Base-by-base conservation (phyloP, 441 rosid genomes). In the Monsonia emarginata region DNA sequence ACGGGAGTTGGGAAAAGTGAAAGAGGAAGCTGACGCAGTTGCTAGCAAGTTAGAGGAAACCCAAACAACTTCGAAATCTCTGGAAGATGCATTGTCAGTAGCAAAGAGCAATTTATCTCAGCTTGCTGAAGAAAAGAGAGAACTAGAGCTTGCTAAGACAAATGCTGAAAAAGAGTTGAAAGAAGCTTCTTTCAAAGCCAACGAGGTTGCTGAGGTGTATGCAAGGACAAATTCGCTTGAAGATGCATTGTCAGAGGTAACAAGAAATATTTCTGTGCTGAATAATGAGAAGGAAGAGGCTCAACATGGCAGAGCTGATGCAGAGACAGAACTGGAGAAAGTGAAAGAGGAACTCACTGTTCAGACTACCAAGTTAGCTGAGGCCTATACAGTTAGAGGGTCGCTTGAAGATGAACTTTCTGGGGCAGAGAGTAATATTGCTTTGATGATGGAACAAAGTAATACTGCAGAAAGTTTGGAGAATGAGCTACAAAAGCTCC, bases 231-330 rank as follows among this genome's bases (percentile, higher is more conserved):
- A 75, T 63, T 77, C 90, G 8, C 84, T 88, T 73, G 94, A 89
- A 80, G 83, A 83, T 72, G 87, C 86, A 69, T 77, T 92, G 72
- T 77, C 69, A 54, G 72, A 70, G 66, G 89, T 90, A 32, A 90
- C 84, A 76, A 82, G 62, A 66, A 82, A 79, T 68, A 75, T 84
- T 72, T 77, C 82, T 48, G 74, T 75, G 59, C 78, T 88, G 59
- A 72, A 72, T 63, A 82, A 67, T 75, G 95, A 84, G 80, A 86
- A 83, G 75, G 94, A 88, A 76, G 91, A 84, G 76, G 85, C 83
- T 76, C 88, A 82, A 76, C 72, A 70, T 64, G 69, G 79, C 65
- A 76, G 75, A 69, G 79, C 81, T 74, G 74, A 77, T 60, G 72
- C 79, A 59, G 89, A 78, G 79, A 69, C 64, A 25, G 91, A 88